phyloP scores from a whole-genome alignment of 768 basidiomycete species.

The Coprinopsis marcescibilis region DNA sequence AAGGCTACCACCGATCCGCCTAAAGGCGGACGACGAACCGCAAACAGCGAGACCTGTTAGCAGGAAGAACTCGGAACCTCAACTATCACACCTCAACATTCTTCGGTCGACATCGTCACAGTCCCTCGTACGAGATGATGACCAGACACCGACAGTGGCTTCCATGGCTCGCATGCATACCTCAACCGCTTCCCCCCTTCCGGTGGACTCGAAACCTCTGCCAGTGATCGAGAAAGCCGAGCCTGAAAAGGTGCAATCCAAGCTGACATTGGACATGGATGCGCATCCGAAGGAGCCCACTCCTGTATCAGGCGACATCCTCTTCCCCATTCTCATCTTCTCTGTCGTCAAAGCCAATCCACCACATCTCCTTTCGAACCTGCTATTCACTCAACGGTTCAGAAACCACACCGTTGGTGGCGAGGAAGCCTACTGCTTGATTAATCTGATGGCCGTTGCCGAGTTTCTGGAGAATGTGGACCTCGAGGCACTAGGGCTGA shows the following conservation, averaged over 20 bases:
- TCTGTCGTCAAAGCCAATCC: slow-evolving; percentile 94
- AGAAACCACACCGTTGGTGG: slow-evolving; percentile 57
- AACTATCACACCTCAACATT: slow-evolving; percentile 1
- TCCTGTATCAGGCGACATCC: slow-evolving; percentile 78
- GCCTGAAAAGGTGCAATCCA: background rate
- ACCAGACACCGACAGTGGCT: slow-evolving; percentile 1
- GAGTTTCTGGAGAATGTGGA: slow-evolving; percentile 97
- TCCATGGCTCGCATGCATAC: background rate
- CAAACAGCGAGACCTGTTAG: slow-evolving; percentile 17
- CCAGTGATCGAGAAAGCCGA: background rate
- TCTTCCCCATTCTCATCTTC: slow-evolving; percentile 91
- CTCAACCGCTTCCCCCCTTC: background rate
- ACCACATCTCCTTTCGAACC: slow-evolving; percentile 64
- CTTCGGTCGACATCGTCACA: background rate
- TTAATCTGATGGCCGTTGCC: slow-evolving; percentile 92
- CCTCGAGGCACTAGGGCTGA: slow-evolving; percentile 55
- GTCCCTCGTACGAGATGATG: background rate
- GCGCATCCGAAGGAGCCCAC: slow-evolving; percentile 29
- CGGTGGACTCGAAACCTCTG: background rate
- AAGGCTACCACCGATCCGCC: slow-evolving; percentile 61
- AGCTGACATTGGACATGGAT: background rate
- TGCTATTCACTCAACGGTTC: slow-evolving; percentile 61
- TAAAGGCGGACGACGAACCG: slow-evolving; percentile 46
- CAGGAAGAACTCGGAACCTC: background rate
- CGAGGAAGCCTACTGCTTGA: slow-evolving; percentile 88